These are phyloP conservation scores for Neoboletus brunneissimus DNA, from an alignment of 768 basidiomycete genomes.

Conservation along the genomic window DNA sequence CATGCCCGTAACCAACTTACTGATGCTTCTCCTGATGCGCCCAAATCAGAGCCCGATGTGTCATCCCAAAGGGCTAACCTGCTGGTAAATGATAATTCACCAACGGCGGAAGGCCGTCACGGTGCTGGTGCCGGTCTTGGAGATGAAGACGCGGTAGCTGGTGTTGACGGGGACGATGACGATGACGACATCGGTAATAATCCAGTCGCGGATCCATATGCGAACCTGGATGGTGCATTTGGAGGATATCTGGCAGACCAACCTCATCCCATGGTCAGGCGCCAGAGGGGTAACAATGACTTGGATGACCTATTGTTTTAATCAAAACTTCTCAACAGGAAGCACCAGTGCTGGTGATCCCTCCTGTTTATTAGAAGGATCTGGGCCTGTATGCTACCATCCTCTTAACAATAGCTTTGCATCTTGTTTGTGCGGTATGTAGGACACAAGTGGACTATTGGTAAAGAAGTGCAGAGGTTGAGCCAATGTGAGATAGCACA, in stretches of 20 bases:
- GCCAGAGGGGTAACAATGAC: slow-evolving; percentile 42
- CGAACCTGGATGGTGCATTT: slow-evolving; percentile 75
- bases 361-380: not conserved
- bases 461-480: not conserved
- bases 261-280: slow-evolving; percentile 57
- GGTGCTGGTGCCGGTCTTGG: slow-evolving; percentile 16
- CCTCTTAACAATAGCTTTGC: not conserved
- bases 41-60: slow-evolving; percentile 35
- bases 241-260: slow-evolving; percentile 70
- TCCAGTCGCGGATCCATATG: slow-evolving; percentile 67
- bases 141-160: slow-evolving; percentile 24
- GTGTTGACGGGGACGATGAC: slow-evolving; percentile 39
- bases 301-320: slow-evolving; percentile 71
- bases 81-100: slow-evolving; percentile 15
- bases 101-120: not conserved
- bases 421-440: slow-evolving; percentile 11
- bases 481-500: not conserved
- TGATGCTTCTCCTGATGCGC: slow-evolving; percentile 20
- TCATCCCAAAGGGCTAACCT: slow-evolving; percentile 23
- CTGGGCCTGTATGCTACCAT: slow-evolving; percentile 1
- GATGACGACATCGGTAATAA: slow-evolving; percentile 39
- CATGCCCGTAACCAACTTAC: slow-evolving; percentile 25
- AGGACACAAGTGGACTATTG: not conserved
- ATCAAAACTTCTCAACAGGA: not conserved
- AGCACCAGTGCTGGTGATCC: not conserved